phyloP scores from a whole-genome alignment of 1,139 yeast genomes.

The Hanseniaspora sp. region DNA sequence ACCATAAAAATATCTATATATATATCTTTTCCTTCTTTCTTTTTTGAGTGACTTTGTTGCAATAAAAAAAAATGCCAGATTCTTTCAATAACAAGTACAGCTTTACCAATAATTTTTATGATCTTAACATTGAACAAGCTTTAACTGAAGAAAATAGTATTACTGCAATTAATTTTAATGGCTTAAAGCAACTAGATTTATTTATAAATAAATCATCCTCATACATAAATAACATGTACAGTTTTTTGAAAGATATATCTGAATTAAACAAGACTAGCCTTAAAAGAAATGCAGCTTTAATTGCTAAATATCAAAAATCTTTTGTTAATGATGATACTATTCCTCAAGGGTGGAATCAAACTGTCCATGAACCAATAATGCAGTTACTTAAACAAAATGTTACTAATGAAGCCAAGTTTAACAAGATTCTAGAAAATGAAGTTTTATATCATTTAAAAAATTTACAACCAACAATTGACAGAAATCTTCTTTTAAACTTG shows the following conservation, averaged over 20 bases:
- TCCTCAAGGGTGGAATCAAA: constrained; percentile 11
- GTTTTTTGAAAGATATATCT: not conserved
- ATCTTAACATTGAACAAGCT: not conserved
- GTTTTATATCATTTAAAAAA: constrained; percentile 6
- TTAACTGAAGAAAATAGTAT: not conserved
- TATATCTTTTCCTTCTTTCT: too few relatives aligned
- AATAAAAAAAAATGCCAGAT: not conserved
- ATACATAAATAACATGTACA: constrained; percentile 4
- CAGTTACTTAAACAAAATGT: constrained; percentile 1
- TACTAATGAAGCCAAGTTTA: not conserved
- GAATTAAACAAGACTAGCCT: not conserved
- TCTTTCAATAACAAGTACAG: not conserved
- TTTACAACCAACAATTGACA: not conserved
- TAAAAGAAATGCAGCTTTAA: constrained; percentile 2
- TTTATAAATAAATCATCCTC: constrained; percentile 11
- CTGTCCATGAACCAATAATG: constrained; percentile 3
- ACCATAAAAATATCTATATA: too few relatives aligned
- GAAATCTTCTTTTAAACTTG: not conserved
- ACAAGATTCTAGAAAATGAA: constrained; percentile 4
- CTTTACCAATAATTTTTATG: constrained; percentile 11
- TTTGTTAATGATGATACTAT: constrained; percentile 9
- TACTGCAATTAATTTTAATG: not conserved
- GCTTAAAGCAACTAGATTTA: not conserved
- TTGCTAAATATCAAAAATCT: constrained; percentile 6
- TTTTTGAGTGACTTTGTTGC: too few relatives aligned